Evolutionary conservation across 768 basidiomycete species (phyloP), one percentile per base, ranked within the genome.

Genomic region (Podaxis pistillaris): DNA sequence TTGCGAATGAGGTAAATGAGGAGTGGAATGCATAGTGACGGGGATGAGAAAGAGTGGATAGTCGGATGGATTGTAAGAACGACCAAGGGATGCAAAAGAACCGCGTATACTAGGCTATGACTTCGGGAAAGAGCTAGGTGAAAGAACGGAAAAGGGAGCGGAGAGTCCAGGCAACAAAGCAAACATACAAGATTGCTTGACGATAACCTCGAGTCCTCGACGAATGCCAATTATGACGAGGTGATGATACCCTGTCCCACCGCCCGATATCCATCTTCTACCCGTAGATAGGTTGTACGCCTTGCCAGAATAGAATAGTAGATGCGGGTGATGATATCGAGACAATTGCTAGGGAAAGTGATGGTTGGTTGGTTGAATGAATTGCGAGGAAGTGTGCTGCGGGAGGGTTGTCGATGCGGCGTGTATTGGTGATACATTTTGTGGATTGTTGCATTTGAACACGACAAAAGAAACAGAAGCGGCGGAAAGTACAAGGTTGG

Each of bases 391-490:
- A 80, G 77, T 83, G 86, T 82, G 83, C 79, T 73, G 75, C 59
- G 59, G 56, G 51, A 33, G 56, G 38, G 15, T 75, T 80, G 82
- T 83, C 84, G 80, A 75, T 78, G 75, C 75, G 80, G 86, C 83
- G 80, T 85, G 84, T 86, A 82, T 85, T 82, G 79, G 64, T 85
- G 83, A 88, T 92, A 92, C 90, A 92, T 90, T 91, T 92, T 91
- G 85, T 76, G 76, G 69, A 79, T 75, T 75, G 72, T 76, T 77
- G 78, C 75, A 78, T 82, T 86, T 83, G 75, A 74, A 80, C 78
- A 78, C 76, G 75, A 74, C 70, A 70, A 70, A 74, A 74, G 74
- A 72, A 75, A 74, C 68, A 66, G 73, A 73, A 70, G 69, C 74
- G 72, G 77, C 70, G 74, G 75, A 73, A 73, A 72, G 66, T 74